Base-by-base conservation (phyloP, 768 basidiomycete genomes). In the Hericium erinaceus region DNA sequence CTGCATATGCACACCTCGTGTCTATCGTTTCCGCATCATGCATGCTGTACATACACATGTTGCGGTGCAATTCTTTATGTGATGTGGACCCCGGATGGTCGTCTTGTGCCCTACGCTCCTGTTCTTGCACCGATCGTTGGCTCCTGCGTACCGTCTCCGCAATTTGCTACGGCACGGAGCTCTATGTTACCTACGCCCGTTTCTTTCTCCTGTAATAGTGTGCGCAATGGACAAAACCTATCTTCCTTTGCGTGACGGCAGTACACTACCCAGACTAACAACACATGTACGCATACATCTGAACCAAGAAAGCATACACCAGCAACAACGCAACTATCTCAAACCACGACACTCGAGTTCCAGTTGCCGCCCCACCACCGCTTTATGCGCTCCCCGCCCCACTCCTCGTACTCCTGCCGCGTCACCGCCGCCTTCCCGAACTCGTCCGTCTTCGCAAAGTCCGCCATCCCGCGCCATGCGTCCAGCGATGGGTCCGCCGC, bases 281-380 rank as follows among this genome's bases (percentile, higher is more conserved):
- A 46, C 44, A 18, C n/a, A 16, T 11, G 12, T 8, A 46, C 20
- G 20, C 44, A 16, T 46, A 46, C 44, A 46, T 41, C 40, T 22
- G 18, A 13, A 13, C 40, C 40, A 41, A 41, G 40, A 15, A 13
- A 13, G 18, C 13, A 41, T 18, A 13, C 11, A 41, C 40, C 40
- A 46, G n/a, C 44, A 46, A 15, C 7, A 12, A 41, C 40, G 40
- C 40, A 6, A 16, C 48, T 22, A 2, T 28, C 48, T 50, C 49
- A 20, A 33, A 16, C 41, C 22, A 50, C 49, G 20, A 59, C 53
- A 40, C 62, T 63, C 48, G 70, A 66, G 65, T 90, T 89, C 85
- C 87, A 90, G 68, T 98, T 98, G 7, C 94, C 86, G 68, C 92
- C 92, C 81, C 87, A 91, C 88, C 97, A 97, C 67, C 79, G 79